phyloP scores from a whole-genome alignment of 2,329 filamentous ascomycete species.

The Cryphonectria parasitica region DNA sequence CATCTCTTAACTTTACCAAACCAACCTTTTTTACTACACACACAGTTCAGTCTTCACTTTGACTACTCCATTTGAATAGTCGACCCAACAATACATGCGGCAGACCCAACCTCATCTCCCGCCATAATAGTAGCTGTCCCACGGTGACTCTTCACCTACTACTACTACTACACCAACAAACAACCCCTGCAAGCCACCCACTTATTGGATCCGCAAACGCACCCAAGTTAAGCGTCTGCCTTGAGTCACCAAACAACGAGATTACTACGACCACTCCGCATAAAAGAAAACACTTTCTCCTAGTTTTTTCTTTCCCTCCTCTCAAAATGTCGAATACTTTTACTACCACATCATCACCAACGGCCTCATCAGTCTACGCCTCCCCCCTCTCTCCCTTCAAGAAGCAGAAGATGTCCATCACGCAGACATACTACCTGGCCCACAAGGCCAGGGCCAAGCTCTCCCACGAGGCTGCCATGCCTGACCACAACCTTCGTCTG shows the following conservation, averaged over 20 bases:
- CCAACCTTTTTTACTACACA: not conserved
- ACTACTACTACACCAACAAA: not conserved
- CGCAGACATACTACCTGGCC: constrained; percentile 97
- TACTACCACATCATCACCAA: constrained; percentile 20
- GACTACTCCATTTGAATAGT: constrained; percentile 2
- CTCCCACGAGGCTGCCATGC: constrained; percentile 82
- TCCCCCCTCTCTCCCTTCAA: constrained; percentile 51
- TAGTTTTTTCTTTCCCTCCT: not conserved
- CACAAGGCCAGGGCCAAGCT: constrained; percentile 97
- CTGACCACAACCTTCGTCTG: constrained; percentile 92
- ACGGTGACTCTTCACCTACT: constrained; percentile 23
- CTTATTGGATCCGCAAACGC: constrained; percentile 28
- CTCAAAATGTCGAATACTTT: constrained; percentile 42
- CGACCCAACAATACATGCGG: constrained; percentile 10
- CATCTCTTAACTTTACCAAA: constrained; percentile 7
- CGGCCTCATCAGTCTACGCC: constrained; percentile 37
- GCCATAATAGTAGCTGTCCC: not conserved
- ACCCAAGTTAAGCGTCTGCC: constrained; percentile 14
- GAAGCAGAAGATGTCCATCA: constrained; percentile 93
- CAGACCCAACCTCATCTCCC: not conserved
- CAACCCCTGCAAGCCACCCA: constrained; percentile 13
- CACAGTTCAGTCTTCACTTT: not conserved
- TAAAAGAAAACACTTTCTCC: constrained; percentile 32
- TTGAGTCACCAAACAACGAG: constrained; percentile 32
- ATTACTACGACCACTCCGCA: constrained; percentile 36